Conservation (phyloP, 2,329 filamentous ascomycete genomes). For the Blastomyces parvus region DNA sequence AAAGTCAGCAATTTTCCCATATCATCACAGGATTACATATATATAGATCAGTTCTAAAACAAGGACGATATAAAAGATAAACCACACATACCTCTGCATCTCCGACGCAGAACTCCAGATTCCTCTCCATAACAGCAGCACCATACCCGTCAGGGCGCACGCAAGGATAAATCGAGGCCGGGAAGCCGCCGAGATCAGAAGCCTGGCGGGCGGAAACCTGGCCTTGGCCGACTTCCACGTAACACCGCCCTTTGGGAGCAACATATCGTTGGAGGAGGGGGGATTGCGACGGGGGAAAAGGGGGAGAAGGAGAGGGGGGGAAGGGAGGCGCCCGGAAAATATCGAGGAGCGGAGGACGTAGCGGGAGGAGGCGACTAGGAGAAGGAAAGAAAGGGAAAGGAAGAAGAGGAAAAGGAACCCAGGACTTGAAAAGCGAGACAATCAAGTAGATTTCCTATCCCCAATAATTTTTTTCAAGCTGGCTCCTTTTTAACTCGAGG, state of each 20-base stretch:
- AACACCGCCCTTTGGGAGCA: conserved; percentile 80
- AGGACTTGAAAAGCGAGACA: too few relatives aligned
- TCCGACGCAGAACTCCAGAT: conserved; percentile 71
- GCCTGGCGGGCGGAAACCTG: conserved; percentile 66
- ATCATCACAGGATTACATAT: too few relatives aligned
- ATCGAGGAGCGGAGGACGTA: too few relatives aligned
- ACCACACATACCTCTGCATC: conserved; percentile 68
- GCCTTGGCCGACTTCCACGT: conserved; percentile 86
- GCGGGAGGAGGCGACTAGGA: not conserved
- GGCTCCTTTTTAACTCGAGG: too few relatives aligned
- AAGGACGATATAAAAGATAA: conserved; percentile 6
- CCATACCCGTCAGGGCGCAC: conserved; percentile 57
- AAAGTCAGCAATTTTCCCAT: conserved; percentile 8
- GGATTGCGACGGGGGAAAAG: not conserved
- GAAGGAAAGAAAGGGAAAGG: not conserved
- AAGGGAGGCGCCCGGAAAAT: too few relatives aligned
- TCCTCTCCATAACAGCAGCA: conserved; percentile 81
- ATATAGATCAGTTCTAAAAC: not conserved
- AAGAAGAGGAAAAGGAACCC: too few relatives aligned
- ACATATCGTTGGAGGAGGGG: conserved; percentile 41
- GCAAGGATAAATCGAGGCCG: conserved; percentile 69
- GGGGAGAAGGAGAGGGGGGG: too few relatives aligned
- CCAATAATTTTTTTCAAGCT: too few relatives aligned
- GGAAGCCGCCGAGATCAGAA: conserved; percentile 60
- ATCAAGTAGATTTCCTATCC: too few relatives aligned